Base-by-base conservation (phyloP, 192 early-diverging fungal species). In the Coemansia sp. region DNA sequence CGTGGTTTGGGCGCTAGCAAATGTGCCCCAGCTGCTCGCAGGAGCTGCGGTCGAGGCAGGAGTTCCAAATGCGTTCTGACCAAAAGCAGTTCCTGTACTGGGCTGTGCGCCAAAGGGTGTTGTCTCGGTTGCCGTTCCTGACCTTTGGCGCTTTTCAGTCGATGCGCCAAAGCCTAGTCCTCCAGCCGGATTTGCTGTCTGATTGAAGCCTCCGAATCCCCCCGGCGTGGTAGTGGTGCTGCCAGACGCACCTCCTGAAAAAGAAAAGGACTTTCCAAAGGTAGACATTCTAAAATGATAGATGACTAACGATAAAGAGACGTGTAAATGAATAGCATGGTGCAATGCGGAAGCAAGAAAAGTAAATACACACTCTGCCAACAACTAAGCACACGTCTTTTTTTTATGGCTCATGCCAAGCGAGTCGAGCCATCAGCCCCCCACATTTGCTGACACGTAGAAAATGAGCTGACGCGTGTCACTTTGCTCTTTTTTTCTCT, bases 181-280 rank as follows among this genome's bases (percentile, higher is more conserved):
- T 0, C 59, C 48, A 1, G 70, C 17, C 23, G 70, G 15, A 41
- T 66, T 61, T 4, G 65, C 32, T 19, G 70, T 36, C 64, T 70
- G 71, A 64, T 69, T 73, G 36, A 68, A 69, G 36, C 36, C 64
- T 46, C 78, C 74, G 69, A 76, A 76, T 17, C 70, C 62, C 44
- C 69, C 73, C 8, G 66, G 14, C 14, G 64, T 51, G 11, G 63
- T 64, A 25, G 51, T 41, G 15, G 23, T 38, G 38, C 57, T 34
- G 48, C 58, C 67, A 42, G 70, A 14, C 6, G 72, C 45, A 3
- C 78, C 74, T 21, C 71, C 68, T 11, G 79, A 76, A 44, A 81
- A 81, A 44, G 78, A 81, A 45, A 81, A 75, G 7, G 74, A 73
- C 59, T 81, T 81, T 25, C 74, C 74, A 46, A 76, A 73, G 25